Evolutionary conservation across 1,139 yeast genomes (phyloP), one percentile per base, ranked within the genome.

Genomic region (Pichia kudriavzevii): DNA sequence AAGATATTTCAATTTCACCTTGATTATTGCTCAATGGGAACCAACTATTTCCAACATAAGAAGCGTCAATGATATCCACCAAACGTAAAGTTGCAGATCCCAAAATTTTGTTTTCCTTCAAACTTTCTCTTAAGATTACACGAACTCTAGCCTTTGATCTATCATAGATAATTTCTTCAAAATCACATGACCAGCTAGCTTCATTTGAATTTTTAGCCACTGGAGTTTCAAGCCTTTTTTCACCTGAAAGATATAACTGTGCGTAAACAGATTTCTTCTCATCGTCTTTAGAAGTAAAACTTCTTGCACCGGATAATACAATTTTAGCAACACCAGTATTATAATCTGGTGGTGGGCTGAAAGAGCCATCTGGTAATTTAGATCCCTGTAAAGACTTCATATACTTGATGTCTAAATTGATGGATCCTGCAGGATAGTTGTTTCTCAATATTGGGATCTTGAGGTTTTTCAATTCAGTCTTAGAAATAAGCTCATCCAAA

Each of bases 271-370:
- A 61, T 28, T 65, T 70, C n/a, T 56, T 53, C 27, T 56, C 55
- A 11, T 54, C 47, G 13, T 52, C 52, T 55, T 62, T 58, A 44
- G 60, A 63, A 59, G 64, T 57, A 40, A 52, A 55, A 11, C 69
- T 64, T 58, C 78, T 67, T 17, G 74, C 78, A 43, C 67, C 74
- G n/a, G 56, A 48, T 32, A 75, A 54, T 38, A 64, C 67, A 40
- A 81, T 58, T 51, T 79, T 72, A 19, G 81, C 76, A 50, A 91
- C 79, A 67, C 98, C 98, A 14, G 96, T 84, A 59, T 85, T 87
- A 58, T 85, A 74, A 48, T 87, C 95, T 34, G 95, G 95, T 31
- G 94, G 87, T 31, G 94, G 88, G 47, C 75, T 79, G 33, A 71
- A 66, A 8, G 93, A 81, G 36, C 96, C 97, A 59, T 85, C 95